Conservation (phyloP, 371 early-diverging fungal genomes). For the Rhizopus delemar region DNA sequence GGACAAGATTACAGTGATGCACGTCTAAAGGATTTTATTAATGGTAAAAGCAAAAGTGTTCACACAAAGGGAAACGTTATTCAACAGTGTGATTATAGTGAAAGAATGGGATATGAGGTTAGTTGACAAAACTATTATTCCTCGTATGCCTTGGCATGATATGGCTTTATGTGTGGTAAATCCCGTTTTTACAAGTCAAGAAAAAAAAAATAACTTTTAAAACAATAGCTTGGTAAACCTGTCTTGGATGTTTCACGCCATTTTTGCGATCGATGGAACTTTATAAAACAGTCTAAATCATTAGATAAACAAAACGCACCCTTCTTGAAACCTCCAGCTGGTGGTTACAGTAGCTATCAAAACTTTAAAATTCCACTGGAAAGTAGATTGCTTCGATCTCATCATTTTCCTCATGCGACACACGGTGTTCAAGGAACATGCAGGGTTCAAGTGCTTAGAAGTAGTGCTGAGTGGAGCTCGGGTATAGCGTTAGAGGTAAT, state of each 20-base stretch:
- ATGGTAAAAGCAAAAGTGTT: conserved; percentile 47
- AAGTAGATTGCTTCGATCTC: conserved; percentile 19
- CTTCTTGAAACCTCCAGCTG: conserved; percentile 49
- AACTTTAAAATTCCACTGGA: conserved; percentile 32
- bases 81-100: conserved; percentile 35
- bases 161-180: conserved; percentile 71
- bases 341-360: conserved; percentile 42
- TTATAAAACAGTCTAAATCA: conserved; percentile 64
- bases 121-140: conserved; percentile 61
- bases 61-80: too few species aligned
- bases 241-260: conserved; percentile 87
- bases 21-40: conserved; percentile 82
- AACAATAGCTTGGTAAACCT: conserved; percentile 59
- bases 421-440: conserved; percentile 50
- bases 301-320: conserved; percentile 39
- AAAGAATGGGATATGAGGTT: conserved; percentile 58
- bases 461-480: conserved; percentile 69
- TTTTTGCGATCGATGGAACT: conserved; percentile 93
- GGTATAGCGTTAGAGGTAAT: conserved; percentile 57
- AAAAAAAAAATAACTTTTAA: background rate
- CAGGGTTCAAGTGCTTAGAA: conserved; percentile 71
- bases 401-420: conserved; percentile 35
- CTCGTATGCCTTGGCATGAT: conserved; percentile 98
- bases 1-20: conserved; percentile 93
- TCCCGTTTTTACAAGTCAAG: background rate